Conservation (phyloP, 345 rosid genomes). For the Citrus australasica region DNA sequence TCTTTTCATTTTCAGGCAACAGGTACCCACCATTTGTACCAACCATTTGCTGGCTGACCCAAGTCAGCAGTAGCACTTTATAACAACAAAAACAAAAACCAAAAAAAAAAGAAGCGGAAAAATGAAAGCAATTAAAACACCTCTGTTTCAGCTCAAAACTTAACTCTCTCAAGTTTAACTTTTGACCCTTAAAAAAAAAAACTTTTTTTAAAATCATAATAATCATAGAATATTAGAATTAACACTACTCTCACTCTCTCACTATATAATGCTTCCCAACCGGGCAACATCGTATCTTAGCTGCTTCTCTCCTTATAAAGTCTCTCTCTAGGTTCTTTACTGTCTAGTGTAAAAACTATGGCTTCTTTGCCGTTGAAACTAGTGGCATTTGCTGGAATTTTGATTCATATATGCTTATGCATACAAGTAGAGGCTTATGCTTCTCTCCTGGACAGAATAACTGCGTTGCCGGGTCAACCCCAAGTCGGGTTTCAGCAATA, state of each 20-base stretch:
- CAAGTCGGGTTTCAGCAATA: slow-evolving; percentile 66
- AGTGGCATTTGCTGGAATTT: slow-evolving; percentile 41
- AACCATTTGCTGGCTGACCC: slow-evolving; percentile 25
- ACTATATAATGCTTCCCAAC: slow-evolving; percentile 31
- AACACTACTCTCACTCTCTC: background rate
- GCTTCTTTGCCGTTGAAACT: slow-evolving; percentile 23
- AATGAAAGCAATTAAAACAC: background rate
- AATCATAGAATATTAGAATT: background rate
- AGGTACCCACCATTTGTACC: slow-evolving; percentile 25
- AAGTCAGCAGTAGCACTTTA: slow-evolving; percentile 15
- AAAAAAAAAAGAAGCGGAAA: no score
- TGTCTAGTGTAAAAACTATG: slow-evolving; percentile 19
- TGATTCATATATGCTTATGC: slow-evolving; percentile 27
- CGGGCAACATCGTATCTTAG: slow-evolving; percentile 1
- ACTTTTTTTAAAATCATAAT: background rate
- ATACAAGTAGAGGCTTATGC: slow-evolving; percentile 30
- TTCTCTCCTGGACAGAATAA: slow-evolving; percentile 43
- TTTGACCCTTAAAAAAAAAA: background rate
- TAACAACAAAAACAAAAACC: background rate
- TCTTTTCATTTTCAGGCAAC: slow-evolving; percentile 26
- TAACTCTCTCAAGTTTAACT: background rate
- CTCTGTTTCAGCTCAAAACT: slow-evolving; percentile 20
- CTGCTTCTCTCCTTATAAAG: background rate
- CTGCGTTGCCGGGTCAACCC: slow-evolving; percentile 84
- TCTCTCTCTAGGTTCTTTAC: slow-evolving; percentile 19